Evolutionary conservation across 2,329 filamentous ascomycete species (phyloP), one percentile per base, ranked within the genome.

Genomic region (Phyllosticta paracitricarpa): DNA sequence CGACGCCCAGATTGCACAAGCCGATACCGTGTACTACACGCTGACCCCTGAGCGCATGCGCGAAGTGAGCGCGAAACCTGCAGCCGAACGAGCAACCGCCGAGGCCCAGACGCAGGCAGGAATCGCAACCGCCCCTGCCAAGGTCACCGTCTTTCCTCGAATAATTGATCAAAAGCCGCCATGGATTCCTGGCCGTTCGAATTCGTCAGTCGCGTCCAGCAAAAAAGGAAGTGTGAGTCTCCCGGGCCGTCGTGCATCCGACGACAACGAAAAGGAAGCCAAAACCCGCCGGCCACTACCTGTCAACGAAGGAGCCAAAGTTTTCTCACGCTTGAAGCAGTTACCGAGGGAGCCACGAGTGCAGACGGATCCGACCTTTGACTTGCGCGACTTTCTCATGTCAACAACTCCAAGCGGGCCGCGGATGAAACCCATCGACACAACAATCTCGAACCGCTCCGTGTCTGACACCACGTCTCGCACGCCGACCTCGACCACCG

Each of bases 351-450:
- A 96, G 66, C 86, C 91, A 1, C 83, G 88, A 64, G 79, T 89
- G 8, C 81, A 84, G 9, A 79, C 81, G 4, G 88, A 92, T 64
- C 90, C 90, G 0, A 84, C 88, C 8, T 81, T 85, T 54, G 92
- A 96, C 68, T 90, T 97, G 75, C 89, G 91, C 24, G 88, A 95
- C 63, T 97, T 96, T 71, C 90, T 96, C 68, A 87, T 90, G 63
- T 89, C 88, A 0, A 96, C 91, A 30, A 91, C 90, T 1, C 93
- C 67, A 62, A 68, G 33, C 52, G 22, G 25, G 51, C 54, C 40
- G 48, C 25, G 25, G 8, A 24, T 65, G 4, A 22, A 57, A 5
- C 61, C 61, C 5, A 52, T 62, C 48, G 59, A 61, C n/a, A 57
- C 59, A 8, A 9, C 51, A 3, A 51, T 59, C 14, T 51, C 61